These are phyloP conservation scores for Fragaria vesca DNA, from an alignment of 306 rosid species.

Conservation along the genomic window DNA sequence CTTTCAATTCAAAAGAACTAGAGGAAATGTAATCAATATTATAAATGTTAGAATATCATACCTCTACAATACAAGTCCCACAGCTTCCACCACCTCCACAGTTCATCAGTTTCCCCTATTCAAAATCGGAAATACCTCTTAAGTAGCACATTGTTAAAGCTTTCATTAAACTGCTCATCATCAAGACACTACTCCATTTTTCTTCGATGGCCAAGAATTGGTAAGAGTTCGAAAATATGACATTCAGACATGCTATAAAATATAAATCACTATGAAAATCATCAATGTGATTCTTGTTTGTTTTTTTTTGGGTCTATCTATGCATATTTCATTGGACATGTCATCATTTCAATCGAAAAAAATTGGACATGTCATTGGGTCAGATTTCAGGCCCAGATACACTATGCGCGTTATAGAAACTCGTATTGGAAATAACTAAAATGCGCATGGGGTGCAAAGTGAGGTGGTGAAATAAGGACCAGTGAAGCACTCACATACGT, in stretches of 20 bases:
- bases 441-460: neutral
- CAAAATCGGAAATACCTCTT: neutral
- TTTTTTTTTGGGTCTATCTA: too few species aligned
- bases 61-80: constrained; percentile 93
- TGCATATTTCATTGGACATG: too few species aligned
- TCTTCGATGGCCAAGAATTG: too few species aligned
- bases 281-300: too few species aligned
- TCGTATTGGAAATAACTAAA: neutral
- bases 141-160: neutral
- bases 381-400: neutral
- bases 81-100: constrained; percentile 95
- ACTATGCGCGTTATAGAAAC: neutral
- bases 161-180: neutral
- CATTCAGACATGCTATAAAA: too few species aligned
- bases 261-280: too few species aligned
- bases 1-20: neutral
- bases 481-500: constrained; percentile 65
- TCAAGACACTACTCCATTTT: too few species aligned
- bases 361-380: neutral
- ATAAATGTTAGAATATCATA: constrained; percentile 18
- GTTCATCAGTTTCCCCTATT: constrained; percentile 91
- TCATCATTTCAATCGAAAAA: too few species aligned
- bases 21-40: neutral
- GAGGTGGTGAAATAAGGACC: neutral
- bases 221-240: too few species aligned